Evolutionary conservation across 1,284 basidiomycete species (phyloP).

Genomic region (Trichosporon sp.): DNA sequence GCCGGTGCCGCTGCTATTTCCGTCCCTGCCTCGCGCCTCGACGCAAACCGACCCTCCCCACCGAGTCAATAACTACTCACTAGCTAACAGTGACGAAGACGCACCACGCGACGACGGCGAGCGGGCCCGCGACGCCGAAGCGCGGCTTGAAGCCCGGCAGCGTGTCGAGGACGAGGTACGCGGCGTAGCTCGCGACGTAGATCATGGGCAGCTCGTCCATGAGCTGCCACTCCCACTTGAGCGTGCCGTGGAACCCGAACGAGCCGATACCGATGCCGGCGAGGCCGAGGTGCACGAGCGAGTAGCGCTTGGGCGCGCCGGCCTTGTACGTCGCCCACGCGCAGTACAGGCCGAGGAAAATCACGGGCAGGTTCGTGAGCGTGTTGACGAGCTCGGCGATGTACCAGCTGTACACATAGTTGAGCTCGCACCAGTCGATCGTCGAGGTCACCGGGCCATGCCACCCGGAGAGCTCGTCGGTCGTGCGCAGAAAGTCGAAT

Average conservation of each 20-base stretch:
- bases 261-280: constrained; percentile 45
- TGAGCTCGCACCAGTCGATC: constrained; percentile 44
- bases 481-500: constrained; percentile 40
- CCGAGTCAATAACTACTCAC: constrained; percentile 43
- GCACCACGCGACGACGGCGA: constrained; percentile 35
- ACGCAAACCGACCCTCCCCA: too few species aligned
- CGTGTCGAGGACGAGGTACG: constrained; percentile 44
- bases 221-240: constrained; percentile 50
- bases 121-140: constrained; percentile 34
- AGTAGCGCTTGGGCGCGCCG: constrained; percentile 35
- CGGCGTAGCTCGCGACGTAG: constrained; percentile 43
- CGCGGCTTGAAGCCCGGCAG: constrained; percentile 34
- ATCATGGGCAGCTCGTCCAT: constrained; percentile 52
- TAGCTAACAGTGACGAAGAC: constrained; percentile 48
- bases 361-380: constrained; percentile 51
- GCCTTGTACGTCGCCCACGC: constrained; percentile 24
- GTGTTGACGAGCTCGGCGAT: constrained; percentile 51
- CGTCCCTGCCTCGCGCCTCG: too few species aligned
- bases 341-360: constrained; percentile 49
- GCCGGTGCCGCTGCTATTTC: not conserved
- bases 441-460: constrained; percentile 15
- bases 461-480: constrained; percentile 14
- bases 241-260: constrained; percentile 46
- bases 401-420: constrained; percentile 46
- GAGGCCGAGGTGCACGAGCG: constrained; percentile 40